These are phyloP conservation scores for Papiliotrema nemorosa DNA, from an alignment of 1,284 basidiomycete species.

Conservation along the genomic window DNA sequence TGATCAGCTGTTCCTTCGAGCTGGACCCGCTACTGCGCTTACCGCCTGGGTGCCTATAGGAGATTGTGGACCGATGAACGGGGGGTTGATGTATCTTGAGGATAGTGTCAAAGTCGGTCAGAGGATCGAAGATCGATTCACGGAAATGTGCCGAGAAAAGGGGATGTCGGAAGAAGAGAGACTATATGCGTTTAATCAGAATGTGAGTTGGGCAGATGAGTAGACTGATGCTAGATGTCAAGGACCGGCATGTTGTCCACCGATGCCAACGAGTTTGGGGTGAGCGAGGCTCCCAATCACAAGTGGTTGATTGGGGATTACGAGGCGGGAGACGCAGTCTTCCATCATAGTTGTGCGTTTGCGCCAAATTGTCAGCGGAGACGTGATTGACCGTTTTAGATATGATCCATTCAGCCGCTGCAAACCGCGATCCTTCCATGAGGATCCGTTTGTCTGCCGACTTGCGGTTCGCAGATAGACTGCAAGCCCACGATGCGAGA, in stretches of 20 bases:
- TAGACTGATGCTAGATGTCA: neutral
- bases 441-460: constrained; percentile 5
- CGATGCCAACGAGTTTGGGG: neutral
- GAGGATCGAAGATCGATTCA: constrained; percentile 24
- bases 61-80: constrained; percentile 18
- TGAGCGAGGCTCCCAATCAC: neutral
- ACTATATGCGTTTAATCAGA: constrained; percentile 25
- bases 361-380: no score
- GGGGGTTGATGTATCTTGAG: constrained; percentile 33
- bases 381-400: neutral
- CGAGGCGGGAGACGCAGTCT: constrained; percentile 8
- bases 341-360: constrained; percentile 5
- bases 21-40: constrained; percentile 21
- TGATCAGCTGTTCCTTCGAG: constrained; percentile 23
- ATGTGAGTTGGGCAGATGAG: constrained; percentile 11
- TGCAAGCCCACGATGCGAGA: constrained; percentile 1
- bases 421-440: constrained; percentile 1
- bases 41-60: constrained; percentile 35
- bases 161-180: constrained; percentile 18
- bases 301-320: constrained; percentile 9
- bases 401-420: constrained; percentile 5
- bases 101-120: constrained; percentile 16
- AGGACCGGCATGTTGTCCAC: neutral
- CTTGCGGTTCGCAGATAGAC: constrained; percentile 6
- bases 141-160: constrained; percentile 3